Percentiles rank a stretch among this genome's conserved stretches.
phyloP scores from a whole-genome alignment of 2,329 filamentous ascomycete species.

The Clonostachys solani region DNA sequence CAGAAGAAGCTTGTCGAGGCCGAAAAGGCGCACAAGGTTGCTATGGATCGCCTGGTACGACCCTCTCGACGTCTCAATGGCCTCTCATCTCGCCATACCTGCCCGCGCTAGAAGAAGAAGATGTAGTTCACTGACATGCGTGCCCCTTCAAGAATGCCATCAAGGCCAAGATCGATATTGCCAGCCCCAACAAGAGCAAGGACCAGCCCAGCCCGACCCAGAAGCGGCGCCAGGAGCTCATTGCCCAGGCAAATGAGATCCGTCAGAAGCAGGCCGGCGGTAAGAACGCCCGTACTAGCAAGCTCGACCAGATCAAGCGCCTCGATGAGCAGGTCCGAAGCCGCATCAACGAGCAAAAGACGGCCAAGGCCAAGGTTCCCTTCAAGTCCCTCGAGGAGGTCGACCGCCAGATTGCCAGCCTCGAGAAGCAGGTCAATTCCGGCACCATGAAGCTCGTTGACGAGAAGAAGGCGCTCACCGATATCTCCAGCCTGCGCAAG shows the following conservation, averaged over 20 bases:
- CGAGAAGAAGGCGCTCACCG: conserved; percentile 87
- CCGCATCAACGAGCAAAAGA: conserved; percentile 83
- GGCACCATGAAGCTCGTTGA: conserved; percentile 95
- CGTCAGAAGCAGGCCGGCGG: conserved; percentile 81
- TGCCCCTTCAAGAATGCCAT: conserved; percentile 63
- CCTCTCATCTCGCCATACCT: conserved; percentile 7
- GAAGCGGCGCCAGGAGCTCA: conserved; percentile 83
- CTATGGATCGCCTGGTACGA: conserved; percentile 56
- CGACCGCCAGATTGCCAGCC: conserved; percentile 72
- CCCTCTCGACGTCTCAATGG: neutral
- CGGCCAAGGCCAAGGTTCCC: conserved; percentile 70
- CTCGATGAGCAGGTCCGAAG: conserved; percentile 86
- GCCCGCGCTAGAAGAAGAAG: neutral
- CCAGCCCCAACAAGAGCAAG: conserved; percentile 67
- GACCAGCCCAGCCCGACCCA: conserved; percentile 76
- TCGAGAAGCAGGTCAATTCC: conserved; percentile 82
- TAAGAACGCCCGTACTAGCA: conserved; percentile 74
- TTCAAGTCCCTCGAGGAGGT: conserved; percentile 89
- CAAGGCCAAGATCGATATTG: conserved; percentile 83
- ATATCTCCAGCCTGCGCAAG: conserved; percentile 81
- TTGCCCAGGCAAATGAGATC: conserved; percentile 77
- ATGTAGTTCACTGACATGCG: too few relatives aligned
- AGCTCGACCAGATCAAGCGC: conserved; percentile 88
- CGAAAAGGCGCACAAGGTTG: conserved; percentile 80
- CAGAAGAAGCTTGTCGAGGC: conserved; percentile 74